Base-by-base conservation (phyloP, 306 rosid genomes). In the Luffa aegyptiaca region DNA sequence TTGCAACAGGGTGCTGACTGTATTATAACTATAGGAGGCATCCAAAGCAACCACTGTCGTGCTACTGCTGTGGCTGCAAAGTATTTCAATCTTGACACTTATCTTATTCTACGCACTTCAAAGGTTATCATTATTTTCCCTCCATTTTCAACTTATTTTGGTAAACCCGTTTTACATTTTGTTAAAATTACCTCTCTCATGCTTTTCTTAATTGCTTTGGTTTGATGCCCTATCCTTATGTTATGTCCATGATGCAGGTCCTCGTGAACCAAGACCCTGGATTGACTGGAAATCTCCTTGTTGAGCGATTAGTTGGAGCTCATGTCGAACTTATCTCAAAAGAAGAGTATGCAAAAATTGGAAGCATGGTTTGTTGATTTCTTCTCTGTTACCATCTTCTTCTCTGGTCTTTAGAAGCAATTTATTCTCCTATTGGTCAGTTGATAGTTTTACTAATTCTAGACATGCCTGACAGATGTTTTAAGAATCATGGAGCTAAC, bases 11-110 rank as follows among this genome's bases (percentile, higher is more conserved):
- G 93, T 41, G 97, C 97, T 6, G 98, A 95, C 56, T 92, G 93
- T 72, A 68, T 95, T 49, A 80, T 95, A 62, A 91, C 97, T 0
- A 82, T 92, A 8, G 98, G 97, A 71, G 97, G 97, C 81, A 92
- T 95, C 80, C 98, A 95, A 81, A 95, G 98, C 88, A 95, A 95
- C 82, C 99, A 95, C 63, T 95, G 97, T 70, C 96, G 99, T 8
- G 97, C 99, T 57, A 95, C 97, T 77, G 97, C 97, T 6, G 99
- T 95, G 33, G 97, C 97, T 48, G 97, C 99, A 2, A 90, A 88
- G 85, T 95, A 95, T 83, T 84, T 95, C 52, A 89, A 93, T 84
- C 97, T 95, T 31, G 96, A 93, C 66, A 88, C 88, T 70, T 91
- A 82, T 83, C 94, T 93, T 45, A 93, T 95, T 69, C 90, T 93